Evolutionary conservation across 2,329 filamentous ascomycete species (phyloP).

Genomic region (Aspergillus ibericus): DNA sequence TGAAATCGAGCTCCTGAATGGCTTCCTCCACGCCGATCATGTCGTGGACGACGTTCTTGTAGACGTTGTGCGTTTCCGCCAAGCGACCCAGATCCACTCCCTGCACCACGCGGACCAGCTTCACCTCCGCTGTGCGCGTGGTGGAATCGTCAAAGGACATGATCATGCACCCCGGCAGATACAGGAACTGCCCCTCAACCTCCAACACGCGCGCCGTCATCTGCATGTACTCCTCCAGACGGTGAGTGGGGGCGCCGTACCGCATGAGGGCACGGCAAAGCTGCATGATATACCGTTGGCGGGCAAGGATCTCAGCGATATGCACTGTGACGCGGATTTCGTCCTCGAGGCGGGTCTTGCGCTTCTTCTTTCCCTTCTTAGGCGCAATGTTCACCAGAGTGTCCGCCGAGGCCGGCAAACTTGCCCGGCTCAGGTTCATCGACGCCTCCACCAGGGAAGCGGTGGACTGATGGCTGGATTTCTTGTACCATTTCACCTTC

Average conservation of each 20-base stretch:
- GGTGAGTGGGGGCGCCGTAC: slow-evolving; percentile 86
- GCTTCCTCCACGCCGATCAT: slow-evolving; percentile 45
- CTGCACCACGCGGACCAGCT: slow-evolving; percentile 40
- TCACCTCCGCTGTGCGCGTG: slow-evolving; percentile 46
- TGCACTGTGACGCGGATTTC: slow-evolving; percentile 60
- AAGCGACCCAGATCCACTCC: slow-evolving; percentile 45
- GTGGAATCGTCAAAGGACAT: slow-evolving; percentile 68
- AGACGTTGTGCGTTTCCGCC: slow-evolving; percentile 44
- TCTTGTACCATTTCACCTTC: slow-evolving; percentile 47
- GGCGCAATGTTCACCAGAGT: slow-evolving; percentile 22
- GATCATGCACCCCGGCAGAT: slow-evolving; percentile 53
- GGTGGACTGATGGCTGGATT: slow-evolving; percentile 37
- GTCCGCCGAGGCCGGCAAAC: slow-evolving; percentile 30
- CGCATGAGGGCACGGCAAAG: slow-evolving; percentile 83
- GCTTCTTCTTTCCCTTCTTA: slow-evolving; percentile 23
- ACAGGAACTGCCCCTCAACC: slow-evolving; percentile 84
- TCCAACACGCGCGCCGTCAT: slow-evolving; percentile 84
- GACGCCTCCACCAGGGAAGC: slow-evolving; percentile 40
- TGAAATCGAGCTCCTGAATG: slow-evolving; percentile 45
- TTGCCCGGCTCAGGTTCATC: slow-evolving; percentile 37
- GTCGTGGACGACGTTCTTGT: slow-evolving; percentile 48
- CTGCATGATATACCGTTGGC: slow-evolving; percentile 80
- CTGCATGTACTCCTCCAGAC: slow-evolving; percentile 82
- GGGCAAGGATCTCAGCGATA: slow-evolving; percentile 68
- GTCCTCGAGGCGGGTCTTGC: slow-evolving; percentile 38